A percentile compares a stretch with the other conserved stretches of the same genome.
phyloP scores from a whole-genome alignment of 78 protist genomes.

The Tieghemostelium lacteum region DNA sequence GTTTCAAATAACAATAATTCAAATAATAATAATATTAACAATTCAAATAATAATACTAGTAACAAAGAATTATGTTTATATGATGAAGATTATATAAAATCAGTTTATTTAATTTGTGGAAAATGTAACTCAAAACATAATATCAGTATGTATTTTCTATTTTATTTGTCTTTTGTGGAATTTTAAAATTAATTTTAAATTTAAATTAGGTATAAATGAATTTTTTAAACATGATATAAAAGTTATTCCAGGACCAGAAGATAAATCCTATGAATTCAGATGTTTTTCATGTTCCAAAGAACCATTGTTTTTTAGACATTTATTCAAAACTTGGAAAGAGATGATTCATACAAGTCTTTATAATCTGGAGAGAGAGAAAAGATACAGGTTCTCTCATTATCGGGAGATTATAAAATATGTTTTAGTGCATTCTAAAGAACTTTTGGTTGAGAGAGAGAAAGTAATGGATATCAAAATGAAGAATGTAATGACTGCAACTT shows the following conservation, averaged over 20 bases:
- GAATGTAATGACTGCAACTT: slow-evolving; percentile 72
- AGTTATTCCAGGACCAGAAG: slow-evolving; percentile 78
- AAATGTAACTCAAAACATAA: slow-evolving; percentile 24
- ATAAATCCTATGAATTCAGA: slow-evolving; percentile 65
- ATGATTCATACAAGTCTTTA: slow-evolving; percentile 63
- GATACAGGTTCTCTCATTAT: slow-evolving; percentile 65
- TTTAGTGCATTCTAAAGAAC: slow-evolving; percentile 30
- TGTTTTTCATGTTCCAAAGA: slow-evolving; percentile 14
- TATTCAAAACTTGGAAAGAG: slow-evolving; percentile 73
- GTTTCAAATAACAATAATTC: neutral
- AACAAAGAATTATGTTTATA: neutral
- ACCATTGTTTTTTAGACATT: slow-evolving; percentile 45
- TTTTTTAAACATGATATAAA: neutral
- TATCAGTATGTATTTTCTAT: slow-evolving; percentile 20
- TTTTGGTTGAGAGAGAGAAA: slow-evolving; percentile 54
- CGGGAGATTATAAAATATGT: slow-evolving; percentile 61
- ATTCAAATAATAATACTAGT: no score
- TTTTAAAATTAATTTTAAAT: neutral
- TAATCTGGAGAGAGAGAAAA: slow-evolving; percentile 70
- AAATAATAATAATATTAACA: neutral
- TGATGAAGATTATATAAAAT: neutral
- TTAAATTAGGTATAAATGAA: neutral
- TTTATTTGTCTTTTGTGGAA: neutral
- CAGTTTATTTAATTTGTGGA: slow-evolving; percentile 14
- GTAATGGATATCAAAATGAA: slow-evolving; percentile 55